These are phyloP conservation scores for Rhodomyrtus psidioides DNA, from an alignment of 441 rosid genomes.

Conservation along the genomic window DNA sequence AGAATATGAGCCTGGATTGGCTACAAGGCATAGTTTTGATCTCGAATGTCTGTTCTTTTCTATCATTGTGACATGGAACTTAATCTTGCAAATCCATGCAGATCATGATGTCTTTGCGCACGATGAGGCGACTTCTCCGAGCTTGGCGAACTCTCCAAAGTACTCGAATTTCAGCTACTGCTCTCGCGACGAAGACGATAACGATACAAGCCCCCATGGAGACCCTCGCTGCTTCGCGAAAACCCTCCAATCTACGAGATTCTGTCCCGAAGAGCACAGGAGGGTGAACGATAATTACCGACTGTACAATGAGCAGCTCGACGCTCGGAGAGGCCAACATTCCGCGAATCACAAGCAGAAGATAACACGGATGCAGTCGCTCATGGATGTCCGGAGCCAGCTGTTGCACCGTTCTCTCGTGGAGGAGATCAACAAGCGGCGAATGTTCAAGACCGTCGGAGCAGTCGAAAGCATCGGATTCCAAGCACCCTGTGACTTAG, in stretches of 20 bases:
- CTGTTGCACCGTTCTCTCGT: slow-evolving; percentile 59
- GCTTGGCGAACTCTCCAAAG: slow-evolving; percentile 34
- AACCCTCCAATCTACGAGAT: slow-evolving; percentile 22
- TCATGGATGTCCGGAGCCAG: slow-evolving; percentile 61
- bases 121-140: slow-evolving; percentile 40
- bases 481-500: slow-evolving; percentile 20
- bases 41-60: not conserved
- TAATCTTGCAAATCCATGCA: slow-evolving; percentile 6
- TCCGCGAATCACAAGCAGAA: slow-evolving; percentile 5
- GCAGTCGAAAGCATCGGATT: slow-evolving; percentile 50
- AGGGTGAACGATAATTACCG: not conserved
- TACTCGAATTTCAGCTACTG: slow-evolving; percentile 31
- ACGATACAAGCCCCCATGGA: slow-evolving; percentile 6
- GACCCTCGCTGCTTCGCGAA: slow-evolving; percentile 10
- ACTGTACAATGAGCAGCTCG: not conserved
- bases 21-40: slow-evolving; percentile 22
- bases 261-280: slow-evolving; percentile 25
- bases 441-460: slow-evolving; percentile 56
- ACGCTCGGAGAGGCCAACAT: not conserved
- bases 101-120: slow-evolving; percentile 17
- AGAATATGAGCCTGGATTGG: slow-evolving; percentile 8
- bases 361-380: slow-evolving; percentile 34
- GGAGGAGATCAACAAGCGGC: slow-evolving; percentile 57
- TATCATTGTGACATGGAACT: not conserved
- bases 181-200: slow-evolving; percentile 30